Base-by-base conservation (phyloP, 1,139 yeast species). In the Taiozyma onychis region DNA sequence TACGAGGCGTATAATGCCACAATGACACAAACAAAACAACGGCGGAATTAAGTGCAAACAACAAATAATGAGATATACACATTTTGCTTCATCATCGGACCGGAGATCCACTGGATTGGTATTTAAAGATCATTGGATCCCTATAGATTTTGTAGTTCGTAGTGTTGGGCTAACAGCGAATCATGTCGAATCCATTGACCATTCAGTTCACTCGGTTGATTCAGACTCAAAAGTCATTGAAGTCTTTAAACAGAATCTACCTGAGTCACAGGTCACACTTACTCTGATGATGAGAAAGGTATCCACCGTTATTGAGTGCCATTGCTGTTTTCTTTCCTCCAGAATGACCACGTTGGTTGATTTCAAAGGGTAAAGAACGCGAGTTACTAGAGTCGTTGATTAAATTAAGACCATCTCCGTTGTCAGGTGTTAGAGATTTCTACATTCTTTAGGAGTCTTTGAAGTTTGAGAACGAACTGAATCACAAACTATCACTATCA, bases 401-500 rank as follows among this genome's bases (percentile, higher is more conserved):
- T 9, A 55, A 52, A 37, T 66, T 76, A 51, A 66, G 80, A 56
- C 59, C 61, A 30, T 67, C 67, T n/a, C 65, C 64, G 22, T 62
- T 75, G 6, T 67, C 73, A 24, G 81, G 79, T 44, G 78, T 80
- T 0, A 70, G 78, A 57, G 81, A 76, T 58, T 70, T 72, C 52
- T 76, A 73, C 60, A 71, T 75, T 58, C 75, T 74, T 16, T 16
- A 16, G 18, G 18, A 16, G 18, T 16, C 18, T 16, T 16, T 16
- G 18, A 16, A 16, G 18, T 16, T 16, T 45, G 63, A 75, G 64
- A 74, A 74, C 58, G 68, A 70, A 47, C 61, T 73, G 32, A 44
- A 30, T 16, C 39, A 30, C 10, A 37, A 49, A 4, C 59, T 69
- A 18, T 67, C 80, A 7, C 66, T 72, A 34, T 66, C 62, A 64